Evolutionary conservation across 345 rosid species (phyloP), one percentile per base, ranked within the genome.

Genomic region (Lepidium africanum): DNA sequence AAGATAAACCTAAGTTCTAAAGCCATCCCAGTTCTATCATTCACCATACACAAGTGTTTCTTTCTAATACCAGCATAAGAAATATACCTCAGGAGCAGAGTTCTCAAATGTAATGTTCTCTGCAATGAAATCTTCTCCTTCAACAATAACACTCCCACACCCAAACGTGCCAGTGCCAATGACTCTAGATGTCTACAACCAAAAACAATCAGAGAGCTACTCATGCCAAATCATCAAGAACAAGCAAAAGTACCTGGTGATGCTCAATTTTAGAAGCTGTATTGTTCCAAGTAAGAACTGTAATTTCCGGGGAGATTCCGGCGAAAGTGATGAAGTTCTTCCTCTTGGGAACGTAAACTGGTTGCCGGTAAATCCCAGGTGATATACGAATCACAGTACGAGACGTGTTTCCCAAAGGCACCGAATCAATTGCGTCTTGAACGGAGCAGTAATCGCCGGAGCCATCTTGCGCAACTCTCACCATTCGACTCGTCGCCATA

Each of bases 61-160:
- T 16, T 5, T 55, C 9, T 1, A 12, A 46, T 46, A 23, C 19
- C 27, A 46, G 6, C 0, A 17, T 0, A 46, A 9, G 5, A 16
- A 46, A 8, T 4, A 8, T 4, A 93, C 97, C 87, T 85, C 77
- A 51, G 99, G 96, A 73, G 96, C 58, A 66, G 96, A 91, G 71
- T 94, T 94, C 82, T 94, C 96, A 64, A 94, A 91, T 7, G 99
- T 94, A 83, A 94, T 72, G 77, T 91, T 94, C 82, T 94, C 97
- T 49, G 99, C 96, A 62, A 91, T 83, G 63, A 94, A 91, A 69
- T 91, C 97, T 68, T 89, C 97, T 41, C 99, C 99, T 79, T 94
- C 99, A 42, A 94, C 90, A 13, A 91, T 91, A 67, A 81, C 86
- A 82, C 80, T 86, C 32, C 99, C 99, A 55, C 96, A 89, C 0